Conservation (phyloP, 2,329 filamentous ascomycete genomes). For the Botryosphaeria dothidea region DNA sequence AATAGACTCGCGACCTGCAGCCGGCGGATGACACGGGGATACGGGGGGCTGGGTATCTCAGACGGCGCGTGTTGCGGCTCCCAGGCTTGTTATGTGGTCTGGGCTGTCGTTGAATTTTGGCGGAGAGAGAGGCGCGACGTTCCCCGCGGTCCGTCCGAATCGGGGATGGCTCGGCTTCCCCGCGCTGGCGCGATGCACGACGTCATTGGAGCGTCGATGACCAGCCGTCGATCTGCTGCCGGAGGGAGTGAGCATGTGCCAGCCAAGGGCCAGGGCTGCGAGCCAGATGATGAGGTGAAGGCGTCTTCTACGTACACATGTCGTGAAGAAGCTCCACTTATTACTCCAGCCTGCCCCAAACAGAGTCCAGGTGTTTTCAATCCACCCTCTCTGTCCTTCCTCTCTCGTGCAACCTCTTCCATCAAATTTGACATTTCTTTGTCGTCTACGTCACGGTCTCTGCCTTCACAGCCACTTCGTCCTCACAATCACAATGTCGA, state of each 20-base stretch:
- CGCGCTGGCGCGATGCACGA: not conserved
- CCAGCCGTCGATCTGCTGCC: not conserved
- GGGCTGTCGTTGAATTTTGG: not conserved
- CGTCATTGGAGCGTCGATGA: constrained; percentile 2
- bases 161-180: not conserved
- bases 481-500: constrained; percentile 25
- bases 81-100: not conserved
- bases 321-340: not conserved
- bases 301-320: not conserved
- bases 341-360: not conserved
- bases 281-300: not conserved
- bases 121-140: not conserved
- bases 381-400: not conserved
- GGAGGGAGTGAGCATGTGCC: not conserved
- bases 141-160: not conserved
- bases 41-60: not conserved
- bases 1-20: not conserved
- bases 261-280: not conserved
- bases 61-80: constrained; percentile 1
- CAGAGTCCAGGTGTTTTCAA: not conserved
- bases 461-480: too few relatives aligned
- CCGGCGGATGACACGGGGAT: not conserved
- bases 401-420: not conserved
- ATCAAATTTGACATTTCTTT: not conserved
- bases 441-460: too few relatives aligned